A percentile compares a stretch with the other conserved stretches of the same genome.
Evolutionary conservation across 331 rosid species (phyloP).

Genomic region (Acacia concinna): DNA sequence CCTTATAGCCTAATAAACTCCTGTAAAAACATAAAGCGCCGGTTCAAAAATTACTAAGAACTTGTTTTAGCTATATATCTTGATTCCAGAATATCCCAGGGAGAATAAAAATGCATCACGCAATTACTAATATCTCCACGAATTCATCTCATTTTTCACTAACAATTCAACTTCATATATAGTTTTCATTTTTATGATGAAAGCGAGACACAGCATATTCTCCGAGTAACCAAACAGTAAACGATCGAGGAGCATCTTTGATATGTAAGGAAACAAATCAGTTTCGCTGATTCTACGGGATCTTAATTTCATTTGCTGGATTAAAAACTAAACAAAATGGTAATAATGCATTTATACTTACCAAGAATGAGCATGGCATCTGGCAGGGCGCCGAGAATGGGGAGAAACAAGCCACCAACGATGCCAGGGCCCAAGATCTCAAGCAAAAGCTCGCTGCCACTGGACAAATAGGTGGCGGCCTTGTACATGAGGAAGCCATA

Average conservation of each 20-base stretch:
- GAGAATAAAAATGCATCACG: no score
- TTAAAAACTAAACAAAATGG: neutral
- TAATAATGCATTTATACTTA: neutral
- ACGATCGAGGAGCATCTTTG: neutral
- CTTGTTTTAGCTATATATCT: no score
- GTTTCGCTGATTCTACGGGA: neutral
- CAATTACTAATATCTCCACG: neutral
- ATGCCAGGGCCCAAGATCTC: constrained; percentile 96
- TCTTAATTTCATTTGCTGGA: neutral
- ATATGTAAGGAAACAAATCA: neutral
- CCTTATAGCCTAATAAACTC: no score
- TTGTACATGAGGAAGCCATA: constrained; percentile 73
- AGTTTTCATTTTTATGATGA: neutral
- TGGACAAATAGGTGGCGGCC: constrained; percentile 69
- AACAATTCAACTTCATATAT: neutral
- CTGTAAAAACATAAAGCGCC: neutral
- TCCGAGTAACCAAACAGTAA: neutral
- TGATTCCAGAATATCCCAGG: neutral
- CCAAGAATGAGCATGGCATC: constrained; percentile 96
- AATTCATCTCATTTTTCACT: neutral
- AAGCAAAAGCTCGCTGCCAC: constrained; percentile 81
- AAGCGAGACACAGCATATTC: neutral
- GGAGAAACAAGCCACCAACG: constrained; percentile 87
- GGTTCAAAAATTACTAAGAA: neutral
- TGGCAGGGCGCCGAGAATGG: constrained; percentile 80